phyloP scores from a whole-genome alignment of 2,329 filamentous ascomycete species.

The Meredithiella fracta region DNA sequence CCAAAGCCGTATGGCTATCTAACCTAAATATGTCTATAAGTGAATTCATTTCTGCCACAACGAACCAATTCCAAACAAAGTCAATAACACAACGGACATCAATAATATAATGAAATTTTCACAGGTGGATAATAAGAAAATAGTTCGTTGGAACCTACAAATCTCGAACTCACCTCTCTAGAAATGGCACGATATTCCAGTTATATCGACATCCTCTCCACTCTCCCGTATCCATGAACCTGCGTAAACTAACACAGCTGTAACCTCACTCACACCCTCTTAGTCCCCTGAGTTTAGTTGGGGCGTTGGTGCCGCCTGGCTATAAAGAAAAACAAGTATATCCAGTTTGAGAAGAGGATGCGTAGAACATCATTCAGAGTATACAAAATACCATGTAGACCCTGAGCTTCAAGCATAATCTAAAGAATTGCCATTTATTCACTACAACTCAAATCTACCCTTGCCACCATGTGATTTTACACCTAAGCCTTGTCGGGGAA shows the following conservation, averaged over 20 bases:
- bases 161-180: neutral
- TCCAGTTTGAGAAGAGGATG: neutral
- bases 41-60: neutral
- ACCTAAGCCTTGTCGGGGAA: conserved; percentile 47
- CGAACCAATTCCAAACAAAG: no score
- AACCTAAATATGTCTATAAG: conserved; percentile 33
- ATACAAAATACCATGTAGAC: neutral
- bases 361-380: neutral
- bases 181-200: neutral
- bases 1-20: conserved; percentile 37
- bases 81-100: no score
- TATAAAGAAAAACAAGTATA: neutral
- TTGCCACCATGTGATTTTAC: conserved; percentile 3
- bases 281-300: neutral
- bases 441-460: no score
- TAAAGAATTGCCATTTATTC: neutral
- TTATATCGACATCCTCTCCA: neutral
- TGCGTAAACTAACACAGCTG: neutral
- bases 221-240: no score
- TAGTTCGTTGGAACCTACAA: neutral
- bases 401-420: neutral
- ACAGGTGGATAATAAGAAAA: no score
- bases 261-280: conserved; percentile 4
- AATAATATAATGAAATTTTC: no score
- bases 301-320: neutral